A percentile compares a stretch with the other conserved stretches of the same genome.
phyloP scores from a whole-genome alignment of 192 early-diverging fungal genomes.

The Cladochytrium replicatum region DNA sequence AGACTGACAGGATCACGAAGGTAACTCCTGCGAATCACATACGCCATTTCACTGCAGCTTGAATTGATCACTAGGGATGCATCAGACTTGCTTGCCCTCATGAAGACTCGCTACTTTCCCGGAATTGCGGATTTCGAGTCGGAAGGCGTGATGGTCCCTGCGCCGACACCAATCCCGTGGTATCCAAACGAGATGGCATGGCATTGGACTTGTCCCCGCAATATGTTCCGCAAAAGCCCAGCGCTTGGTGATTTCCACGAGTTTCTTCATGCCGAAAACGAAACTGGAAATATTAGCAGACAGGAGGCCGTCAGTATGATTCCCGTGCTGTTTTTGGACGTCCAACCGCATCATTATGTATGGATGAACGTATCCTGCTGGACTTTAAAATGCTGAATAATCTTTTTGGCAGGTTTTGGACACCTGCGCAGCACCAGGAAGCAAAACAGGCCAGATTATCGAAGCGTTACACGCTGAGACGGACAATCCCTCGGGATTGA shows the following conservation, averaged over 20 bases:
- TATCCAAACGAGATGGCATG: slow-evolving; percentile 88
- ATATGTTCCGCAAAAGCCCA: slow-evolving; percentile 62
- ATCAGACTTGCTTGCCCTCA: slow-evolving; percentile 55
- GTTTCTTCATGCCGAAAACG: slow-evolving; percentile 96
- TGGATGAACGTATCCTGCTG: slow-evolving; percentile 4
- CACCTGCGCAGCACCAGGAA: slow-evolving; percentile 98
- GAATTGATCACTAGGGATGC: slow-evolving; percentile 38
- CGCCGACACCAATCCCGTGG: slow-evolving; percentile 75
- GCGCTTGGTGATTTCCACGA: slow-evolving; percentile 77
- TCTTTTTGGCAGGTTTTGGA: slow-evolving; percentile 43
- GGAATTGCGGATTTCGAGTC: slow-evolving; percentile 37
- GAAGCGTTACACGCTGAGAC: slow-evolving; percentile 31
- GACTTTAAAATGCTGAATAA: neutral
- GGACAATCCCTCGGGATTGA: slow-evolving; percentile 36
- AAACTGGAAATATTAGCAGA: slow-evolving; percentile 90
- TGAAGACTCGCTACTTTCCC: slow-evolving; percentile 57
- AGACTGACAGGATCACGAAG: slow-evolving; percentile 83
- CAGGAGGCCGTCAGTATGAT: slow-evolving; percentile 99
- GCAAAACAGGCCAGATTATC: slow-evolving; percentile 84
- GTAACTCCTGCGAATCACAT: slow-evolving; percentile 21
- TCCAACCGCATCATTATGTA: slow-evolving; percentile 76
- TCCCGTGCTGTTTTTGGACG: slow-evolving; percentile 85
- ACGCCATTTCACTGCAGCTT: neutral
- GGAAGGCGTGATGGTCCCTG: slow-evolving; percentile 64
- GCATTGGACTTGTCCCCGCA: slow-evolving; percentile 71